Evolutionary conservation across 805 yeast species (phyloP), one percentile per base, ranked within the genome.

Genomic region (Ascoidea tarda): DNA sequence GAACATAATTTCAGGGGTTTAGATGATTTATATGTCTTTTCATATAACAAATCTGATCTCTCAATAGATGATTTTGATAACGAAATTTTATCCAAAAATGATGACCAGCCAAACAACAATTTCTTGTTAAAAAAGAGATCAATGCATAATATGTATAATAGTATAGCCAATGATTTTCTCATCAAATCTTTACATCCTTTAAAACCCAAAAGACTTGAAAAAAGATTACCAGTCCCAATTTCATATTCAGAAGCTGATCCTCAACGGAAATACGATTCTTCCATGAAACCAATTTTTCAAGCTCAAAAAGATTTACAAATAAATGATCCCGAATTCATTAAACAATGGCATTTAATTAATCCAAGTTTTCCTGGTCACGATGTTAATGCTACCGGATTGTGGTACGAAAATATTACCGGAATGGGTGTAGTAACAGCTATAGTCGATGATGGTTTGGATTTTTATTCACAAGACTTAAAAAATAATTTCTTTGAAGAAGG

Each of bases 321-420:
- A 51, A 64, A 74, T 16, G 99, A 93, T 68, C 99, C 99, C 0
- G 67, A 76, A n/a, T 91, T 93, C 62, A 64, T 67, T 8, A 72
- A 76, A 46, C 99, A 93, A 67, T 93, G 99, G 99, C 97, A 91
- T 66, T 66, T 93, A n/a, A 68, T 85, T 46, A 93, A 93, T 62
- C 71, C 87, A 0, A 64, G 66, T 5, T 80, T 70, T 58, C 87
- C 85, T 0, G 95, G 95, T 0, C 75, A 87, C 60, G 98, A 91
- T 65, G 80, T 93, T 51, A 91, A 93, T 61, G 91, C 89, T 12
- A 67, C 86, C 1, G 89, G 86, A 0, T 80, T 88, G 10, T 93
- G 99, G 99, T 70, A 73, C 33, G 79, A 80, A 54, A 85, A 84
- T 50, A 78, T 84, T 53, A 84, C 93, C 0, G 99, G 99, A 0